These are phyloP conservation scores for Cynanchum wilfordii DNA, from an alignment of 257 asterid genomes.

Conservation along the genomic window DNA sequence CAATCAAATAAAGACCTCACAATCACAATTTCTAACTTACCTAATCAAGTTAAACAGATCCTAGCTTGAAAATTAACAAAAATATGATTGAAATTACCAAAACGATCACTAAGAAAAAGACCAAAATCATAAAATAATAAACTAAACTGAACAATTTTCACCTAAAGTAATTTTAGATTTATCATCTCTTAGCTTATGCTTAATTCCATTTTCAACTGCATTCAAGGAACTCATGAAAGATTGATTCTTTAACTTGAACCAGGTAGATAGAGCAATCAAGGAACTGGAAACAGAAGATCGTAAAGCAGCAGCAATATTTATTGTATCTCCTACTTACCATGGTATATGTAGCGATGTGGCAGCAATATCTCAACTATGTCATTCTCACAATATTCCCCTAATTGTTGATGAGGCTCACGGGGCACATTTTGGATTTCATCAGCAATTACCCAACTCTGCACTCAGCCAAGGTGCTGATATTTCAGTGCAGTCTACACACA, in stretches of 20 bases:
- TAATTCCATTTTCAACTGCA: neutral
- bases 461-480: slow-evolving; percentile 76
- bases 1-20: no score
- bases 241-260: slow-evolving; percentile 10
- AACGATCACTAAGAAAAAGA: no score
- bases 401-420: slow-evolving; percentile 91
- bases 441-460: slow-evolving; percentile 53
- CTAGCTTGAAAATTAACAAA: no score
- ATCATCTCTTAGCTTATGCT: no score
- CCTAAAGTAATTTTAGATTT: no score
- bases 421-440: slow-evolving; percentile 72
- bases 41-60: no score
- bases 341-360: slow-evolving; percentile 69
- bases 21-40: no score
- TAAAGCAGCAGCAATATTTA: slow-evolving; percentile 63
- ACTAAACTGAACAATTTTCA: no score
- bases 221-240: neutral
- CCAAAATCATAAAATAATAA: no score
- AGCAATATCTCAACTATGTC: slow-evolving; percentile 57
- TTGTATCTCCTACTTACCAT: slow-evolving; percentile 73
- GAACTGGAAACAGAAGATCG: slow-evolving; percentile 52
- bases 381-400: slow-evolving; percentile 44
- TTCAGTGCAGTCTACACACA: slow-evolving; percentile 75
- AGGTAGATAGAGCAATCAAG: slow-evolving; percentile 64
- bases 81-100: no score